Evolutionary conservation across 2,329 filamentous ascomycete species (phyloP), one percentile per base, ranked within the genome.

Genomic region (Venturia pyrina): DNA sequence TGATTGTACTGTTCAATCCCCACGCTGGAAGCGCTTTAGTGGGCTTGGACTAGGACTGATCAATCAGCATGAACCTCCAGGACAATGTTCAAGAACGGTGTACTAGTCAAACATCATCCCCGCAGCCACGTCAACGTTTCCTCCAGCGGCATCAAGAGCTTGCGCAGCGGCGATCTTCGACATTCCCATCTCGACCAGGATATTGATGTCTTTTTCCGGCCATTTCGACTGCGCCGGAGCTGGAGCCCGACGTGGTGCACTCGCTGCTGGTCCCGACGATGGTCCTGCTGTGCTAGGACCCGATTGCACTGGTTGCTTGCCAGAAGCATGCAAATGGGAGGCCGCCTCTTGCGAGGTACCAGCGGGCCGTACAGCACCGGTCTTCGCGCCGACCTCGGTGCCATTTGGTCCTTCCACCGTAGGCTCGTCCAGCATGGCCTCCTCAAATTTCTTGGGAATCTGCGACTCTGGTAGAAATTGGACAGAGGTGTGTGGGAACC

Each of bases 401-500:
- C 93, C 93, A 48, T 89, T 90, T 0, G 93, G 90, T 0, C 95
- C 95, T 57, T 87, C 84, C 62, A 98, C 85, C 17, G 89, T 91
- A 5, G 93, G 92, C 77, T 98, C 93, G 66, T 90, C 84, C 64
- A 88, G 83, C 67, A 88, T 82, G 3, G 85, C 85, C 68, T 90
- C 88, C 70, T 93, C 89, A 44, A 83, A 77, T 60, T 88, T 85
- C 75, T 89, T 96, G n/a, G 95, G 95, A 64, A 98, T 96, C 69
- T 99, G 93, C 2, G 89, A 89, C 77, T 98, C 95, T 60, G 91
- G 89, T 15, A 99, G 80, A 76, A 99, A 99, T 0, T 89, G 86
- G 6, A 99, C 90, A 70, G 95, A 90, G 70, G 92, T 87, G 66
- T 89, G 90, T 72, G 95, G 90, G 70, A 99, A 96, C 68, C 96